A percentile compares a stretch with the other conserved stretches of the same genome.
Evolutionary conservation across 257 asterid genomes (phyloP).

Genomic region (Nicotiana tomentosiformis): DNA sequence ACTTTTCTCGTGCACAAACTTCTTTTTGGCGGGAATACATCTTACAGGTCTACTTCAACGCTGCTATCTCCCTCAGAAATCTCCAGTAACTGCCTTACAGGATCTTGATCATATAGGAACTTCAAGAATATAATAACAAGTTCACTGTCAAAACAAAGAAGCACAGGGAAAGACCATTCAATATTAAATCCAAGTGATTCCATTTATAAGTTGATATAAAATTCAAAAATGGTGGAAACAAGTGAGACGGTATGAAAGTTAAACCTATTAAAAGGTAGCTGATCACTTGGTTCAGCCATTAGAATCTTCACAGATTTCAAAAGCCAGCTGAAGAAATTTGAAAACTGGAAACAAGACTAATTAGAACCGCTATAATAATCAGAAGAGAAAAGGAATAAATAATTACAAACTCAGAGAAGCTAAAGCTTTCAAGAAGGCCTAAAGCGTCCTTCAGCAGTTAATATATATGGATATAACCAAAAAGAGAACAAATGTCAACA

Average conservation of each 20-base stretch:
- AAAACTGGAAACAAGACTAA: slow-evolving; percentile 52
- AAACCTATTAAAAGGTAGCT: slow-evolving; percentile 92
- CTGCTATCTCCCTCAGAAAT: slow-evolving; percentile 36
- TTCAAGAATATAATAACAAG: slow-evolving; percentile 80
- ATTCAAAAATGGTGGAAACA: slow-evolving; percentile 9
- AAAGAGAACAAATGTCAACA: not conserved
- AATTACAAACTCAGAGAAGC: not conserved
- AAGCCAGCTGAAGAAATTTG: slow-evolving; percentile 99
- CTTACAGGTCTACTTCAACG: slow-evolving; percentile 76
- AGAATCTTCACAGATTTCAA: slow-evolving; percentile 80
- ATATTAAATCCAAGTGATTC: not conserved
- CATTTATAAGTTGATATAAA: slow-evolving; percentile 12
- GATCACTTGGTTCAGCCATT: slow-evolving; percentile 95
- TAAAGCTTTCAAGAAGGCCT: not conserved
- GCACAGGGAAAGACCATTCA: slow-evolving; percentile 6
- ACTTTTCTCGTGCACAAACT: not conserved
- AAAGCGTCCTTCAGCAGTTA: not conserved
- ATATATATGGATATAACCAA: too few relatives aligned
- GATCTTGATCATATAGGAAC: slow-evolving; percentile 93
- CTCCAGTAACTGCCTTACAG: slow-evolving; percentile 72
- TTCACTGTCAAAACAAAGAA: slow-evolving; percentile 53
- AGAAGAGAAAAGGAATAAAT: not conserved
- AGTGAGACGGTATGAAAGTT: slow-evolving; percentile 22
- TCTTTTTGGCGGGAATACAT: slow-evolving; percentile 16
- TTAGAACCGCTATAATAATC: slow-evolving; percentile 19